Base-by-base conservation (phyloP, 1,284 basidiomycete genomes). In the Sanghuangporus sanghuang region DNA sequence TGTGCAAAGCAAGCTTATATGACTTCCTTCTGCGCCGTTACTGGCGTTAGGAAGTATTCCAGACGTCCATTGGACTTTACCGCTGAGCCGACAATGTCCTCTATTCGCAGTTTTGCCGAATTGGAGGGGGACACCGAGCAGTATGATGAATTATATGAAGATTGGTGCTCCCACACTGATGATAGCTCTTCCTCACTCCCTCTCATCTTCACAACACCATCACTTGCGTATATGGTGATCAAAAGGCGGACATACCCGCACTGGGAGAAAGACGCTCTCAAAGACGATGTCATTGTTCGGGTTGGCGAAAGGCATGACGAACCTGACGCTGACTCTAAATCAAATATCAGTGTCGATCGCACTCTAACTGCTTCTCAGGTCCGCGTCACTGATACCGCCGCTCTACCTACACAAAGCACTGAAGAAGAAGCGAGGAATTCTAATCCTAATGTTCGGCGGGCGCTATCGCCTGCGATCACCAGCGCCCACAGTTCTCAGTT, bases 231-330 rank as follows among this genome's bases (percentile, higher is more conserved):
- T 38, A 11, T 38, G 16, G 53, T 54, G 14, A 6, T 36, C 32
- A 54, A 54, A 18, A 35, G 57, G 39, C 9, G 50, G 48, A 35
- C 44, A 14, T 49, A 59, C 27, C 57, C 57, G 12, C 57, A 59
- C 27, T 59, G 57, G 57, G 57, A 59, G 48, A 49, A 48, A 21
- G 57, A 44, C 5, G 16, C 16, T n/a, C 44, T 59, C 3, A 59
- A 32, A 48, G 57, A 59, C 35, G 48, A 59, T 23, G 44, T 59
- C 21, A 27, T 50, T 16, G 21, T 59, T 18, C 11, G 35, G 14
- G 18, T 38, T 8, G 16, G 32, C 16, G 32, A 4, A 36, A 54
- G 53, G 6, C 8, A 36, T 4, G 32, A 32, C 14, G 53, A 54
- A 9, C 16, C 44, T 46, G 32, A 38, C 1, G 53, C 32, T 54